Conservation (phyloP, 2,329 filamentous ascomycete genomes). For the Fusarium caatingaense region DNA sequence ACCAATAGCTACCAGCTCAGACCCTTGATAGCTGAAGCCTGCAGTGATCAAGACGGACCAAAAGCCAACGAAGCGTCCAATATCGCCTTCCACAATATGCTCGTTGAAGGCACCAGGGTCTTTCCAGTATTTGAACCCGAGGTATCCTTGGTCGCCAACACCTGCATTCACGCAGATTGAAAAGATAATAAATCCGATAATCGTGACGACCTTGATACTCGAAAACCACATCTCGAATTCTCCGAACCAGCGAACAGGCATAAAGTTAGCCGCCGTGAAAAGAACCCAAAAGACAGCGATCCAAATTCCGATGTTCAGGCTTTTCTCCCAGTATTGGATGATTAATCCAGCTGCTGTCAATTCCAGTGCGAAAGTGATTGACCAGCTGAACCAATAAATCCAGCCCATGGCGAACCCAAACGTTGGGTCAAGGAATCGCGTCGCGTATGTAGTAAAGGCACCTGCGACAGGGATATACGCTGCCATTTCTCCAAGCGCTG, state of each 20-base stretch:
- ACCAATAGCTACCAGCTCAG: constrained; percentile 47
- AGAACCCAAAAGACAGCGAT: constrained; percentile 68
- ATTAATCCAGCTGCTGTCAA: constrained; percentile 68
- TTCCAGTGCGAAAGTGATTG: constrained; percentile 68
- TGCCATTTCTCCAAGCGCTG: constrained; percentile 64
- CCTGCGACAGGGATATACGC: constrained; percentile 66
- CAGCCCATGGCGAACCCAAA: constrained; percentile 68
- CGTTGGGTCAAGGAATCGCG: constrained; percentile 65
- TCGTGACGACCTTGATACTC: constrained; percentile 68
- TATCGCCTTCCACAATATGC: constrained; percentile 58
- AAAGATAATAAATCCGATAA: constrained; percentile 67
- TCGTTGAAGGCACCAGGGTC: constrained; percentile 60
- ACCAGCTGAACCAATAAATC: constrained; percentile 73
- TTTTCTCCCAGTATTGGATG: constrained; percentile 69
- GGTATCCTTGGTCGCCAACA: constrained; percentile 63
- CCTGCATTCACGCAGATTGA: constrained; percentile 60
- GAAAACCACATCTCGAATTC: constrained; percentile 73
- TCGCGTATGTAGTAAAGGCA: constrained; percentile 63
- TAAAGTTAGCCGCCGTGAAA: constrained; percentile 66
- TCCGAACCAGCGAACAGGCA: constrained; percentile 67
- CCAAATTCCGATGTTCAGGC: constrained; percentile 66
- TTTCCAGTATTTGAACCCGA: constrained; percentile 55
- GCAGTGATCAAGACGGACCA: constrained; percentile 68
- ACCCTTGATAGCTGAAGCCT: constrained; percentile 54
- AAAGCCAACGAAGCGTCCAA: constrained; percentile 68